These are phyloP conservation scores for Tieghemostelium lacteum DNA, from an alignment of 78 protist genomes.

Conservation along the genomic window DNA sequence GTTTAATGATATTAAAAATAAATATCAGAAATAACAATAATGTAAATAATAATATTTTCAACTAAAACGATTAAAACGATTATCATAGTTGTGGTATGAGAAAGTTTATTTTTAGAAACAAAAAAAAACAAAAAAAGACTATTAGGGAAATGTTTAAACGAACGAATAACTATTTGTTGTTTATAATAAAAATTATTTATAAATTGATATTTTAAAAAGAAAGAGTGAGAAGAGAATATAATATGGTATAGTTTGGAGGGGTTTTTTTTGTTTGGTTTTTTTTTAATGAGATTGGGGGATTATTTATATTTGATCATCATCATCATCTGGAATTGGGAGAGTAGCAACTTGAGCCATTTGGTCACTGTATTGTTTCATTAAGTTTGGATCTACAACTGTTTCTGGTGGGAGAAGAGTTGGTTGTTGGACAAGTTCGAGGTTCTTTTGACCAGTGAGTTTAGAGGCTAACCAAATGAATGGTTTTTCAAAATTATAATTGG, in stretches of 20 bases:
- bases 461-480: conserved; percentile 99
- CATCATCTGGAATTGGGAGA: conserved; percentile 88
- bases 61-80: background rate
- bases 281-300: background rate
- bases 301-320: conserved; percentile 69
- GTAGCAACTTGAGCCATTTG: conserved; percentile 84
- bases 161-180: background rate
- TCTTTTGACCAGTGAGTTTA: conserved; percentile 90
- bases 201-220: background rate
- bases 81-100: background rate
- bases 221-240: background rate
- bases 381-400: conserved; percentile 71
- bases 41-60: no score
- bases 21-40: conserved; percentile 5
- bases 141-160: background rate
- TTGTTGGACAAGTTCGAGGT: conserved; percentile 39
- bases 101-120: background rate
- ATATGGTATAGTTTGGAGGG: no score
- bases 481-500: conserved; percentile 99
- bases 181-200: background rate
- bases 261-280: background rate
- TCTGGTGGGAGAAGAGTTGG: conserved; percentile 84
- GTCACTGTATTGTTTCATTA: conserved; percentile 76
- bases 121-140: background rate
- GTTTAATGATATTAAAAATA: conserved; percentile 15